These are phyloP conservation scores for Cystobasidium sp. DNA, from an alignment of 1,284 basidiomycete species.

Conservation along the genomic window DNA sequence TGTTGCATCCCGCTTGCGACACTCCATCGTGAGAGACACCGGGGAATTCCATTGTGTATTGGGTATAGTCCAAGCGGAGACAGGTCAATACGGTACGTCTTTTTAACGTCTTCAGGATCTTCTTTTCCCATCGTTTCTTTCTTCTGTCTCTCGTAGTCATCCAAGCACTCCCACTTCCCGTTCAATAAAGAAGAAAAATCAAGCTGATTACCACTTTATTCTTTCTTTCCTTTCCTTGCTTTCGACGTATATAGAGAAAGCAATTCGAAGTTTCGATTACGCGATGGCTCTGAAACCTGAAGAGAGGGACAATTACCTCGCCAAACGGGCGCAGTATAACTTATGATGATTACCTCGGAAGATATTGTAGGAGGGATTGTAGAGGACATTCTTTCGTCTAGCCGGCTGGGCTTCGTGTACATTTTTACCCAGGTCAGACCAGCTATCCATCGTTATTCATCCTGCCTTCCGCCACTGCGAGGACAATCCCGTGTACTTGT, in stretches of 20 bases:
- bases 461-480: no score
- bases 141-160: no score
- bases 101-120: no score
- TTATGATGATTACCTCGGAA: background rate
- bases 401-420: no score
- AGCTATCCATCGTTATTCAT: no score
- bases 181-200: background rate
- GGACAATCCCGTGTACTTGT: no score
- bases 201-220: background rate
- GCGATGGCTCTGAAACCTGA: conserved; percentile 43
- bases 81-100: conserved; percentile 25
- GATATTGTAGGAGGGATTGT: no score
- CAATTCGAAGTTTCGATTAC: conserved; percentile 27
- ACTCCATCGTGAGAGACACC: conserved; percentile 35
- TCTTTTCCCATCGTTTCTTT: no score
- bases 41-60: conserved; percentile 38
- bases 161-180: no score
- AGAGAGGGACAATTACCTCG: conserved; percentile 33
- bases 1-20: conserved; percentile 4
- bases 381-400: no score
- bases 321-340: conserved; percentile 23
- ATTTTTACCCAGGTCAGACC: no score
- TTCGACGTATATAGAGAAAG: conserved; percentile 1
- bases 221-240: background rate
- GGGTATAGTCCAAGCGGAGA: conserved; percentile 32